Percentiles rank a stretch among this genome's conserved stretches.
Conservation (phyloP, 108 stramenopile species). For the Epithemia pelagica region DNA sequence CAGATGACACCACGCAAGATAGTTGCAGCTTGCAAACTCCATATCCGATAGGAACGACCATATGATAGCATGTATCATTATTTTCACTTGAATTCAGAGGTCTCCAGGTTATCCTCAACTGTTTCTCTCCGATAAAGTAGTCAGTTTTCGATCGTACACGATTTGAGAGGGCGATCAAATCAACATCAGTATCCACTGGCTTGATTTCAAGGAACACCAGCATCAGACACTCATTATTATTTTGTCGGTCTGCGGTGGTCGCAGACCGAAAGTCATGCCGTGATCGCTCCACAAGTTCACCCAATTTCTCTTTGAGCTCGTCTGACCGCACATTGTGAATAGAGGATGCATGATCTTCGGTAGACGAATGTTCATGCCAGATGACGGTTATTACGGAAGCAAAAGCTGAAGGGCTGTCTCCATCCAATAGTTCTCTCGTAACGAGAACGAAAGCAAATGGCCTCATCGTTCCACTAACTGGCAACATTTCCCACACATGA, state of each 20-base stretch:
- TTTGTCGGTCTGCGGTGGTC: background rate
- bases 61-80: background rate
- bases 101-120: background rate
- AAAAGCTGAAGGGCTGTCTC: background rate
- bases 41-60: conserved; percentile 17
- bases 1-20: conserved; percentile 4
- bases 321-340: background rate
- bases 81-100: background rate
- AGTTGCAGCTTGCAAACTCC: conserved; percentile 15
- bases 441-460: conserved; percentile 17
- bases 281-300: background rate
- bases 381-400: background rate
- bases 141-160: background rate
- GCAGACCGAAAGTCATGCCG: background rate
- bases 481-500: conserved; percentile 15
- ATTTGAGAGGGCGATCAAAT: conserved; percentile 1
- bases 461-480: conserved; percentile 16
- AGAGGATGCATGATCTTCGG: background rate
- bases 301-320: background rate
- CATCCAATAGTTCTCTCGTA: background rate
- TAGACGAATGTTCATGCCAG: conserved; percentile 1
- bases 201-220: conserved; percentile 13
- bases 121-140: background rate
- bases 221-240: background rate
- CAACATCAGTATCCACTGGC: conserved; percentile 7